Evolutionary conservation across 768 basidiomycete species (phyloP), one percentile per base, ranked within the genome.

Genomic region (Lactifluus volemus): DNA sequence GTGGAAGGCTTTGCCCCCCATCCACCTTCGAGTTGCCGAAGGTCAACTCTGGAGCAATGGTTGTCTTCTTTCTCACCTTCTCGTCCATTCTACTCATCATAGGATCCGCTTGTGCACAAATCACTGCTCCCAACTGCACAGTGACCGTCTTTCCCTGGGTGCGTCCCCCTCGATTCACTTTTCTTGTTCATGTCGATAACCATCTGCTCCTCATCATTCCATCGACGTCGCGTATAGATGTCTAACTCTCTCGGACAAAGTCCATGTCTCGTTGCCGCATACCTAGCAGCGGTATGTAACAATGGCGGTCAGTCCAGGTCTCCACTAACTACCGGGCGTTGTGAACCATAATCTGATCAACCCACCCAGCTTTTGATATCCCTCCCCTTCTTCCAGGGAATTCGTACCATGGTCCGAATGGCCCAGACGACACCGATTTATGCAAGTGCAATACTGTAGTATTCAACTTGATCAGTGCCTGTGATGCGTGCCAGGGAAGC

Each of bases 381-480:
- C 29, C 55, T 11, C 10, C 52, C 19, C 39, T 65, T 19, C 14
- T 21, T 15, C 59, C 63, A 12, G 45, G 48, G 21, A 42, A 54
- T 3, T 45, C 54, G 2, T 66, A 66, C 41, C 49, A 19, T 3
- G 65, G 63, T 2, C 63, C 65, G 7, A 58, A 5, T 14, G 59
- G 49, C 9, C 0, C 10, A n/a, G 45, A 62, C 7, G 10, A 55
- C 17, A 55, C 14, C 19, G 47, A 63, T 25, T 0, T 21, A 34
- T 71, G 70, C 59, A 53, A 44, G 36, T 71, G 71, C 64, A 69
- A 66, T 53, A 66, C 66, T 2, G 69, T 72, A 21, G 30, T 53
- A 4, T 72, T 71, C 59, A 65, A 62, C 29, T 53, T 71, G 19
- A 63, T 71, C 32, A 65, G 64, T 39, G 70, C 70, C 5, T 71